These are phyloP conservation scores for Hyphodiscus hymeniophilus DNA, from an alignment of 495 filamentous ascomycete genomes.

Conservation along the genomic window DNA sequence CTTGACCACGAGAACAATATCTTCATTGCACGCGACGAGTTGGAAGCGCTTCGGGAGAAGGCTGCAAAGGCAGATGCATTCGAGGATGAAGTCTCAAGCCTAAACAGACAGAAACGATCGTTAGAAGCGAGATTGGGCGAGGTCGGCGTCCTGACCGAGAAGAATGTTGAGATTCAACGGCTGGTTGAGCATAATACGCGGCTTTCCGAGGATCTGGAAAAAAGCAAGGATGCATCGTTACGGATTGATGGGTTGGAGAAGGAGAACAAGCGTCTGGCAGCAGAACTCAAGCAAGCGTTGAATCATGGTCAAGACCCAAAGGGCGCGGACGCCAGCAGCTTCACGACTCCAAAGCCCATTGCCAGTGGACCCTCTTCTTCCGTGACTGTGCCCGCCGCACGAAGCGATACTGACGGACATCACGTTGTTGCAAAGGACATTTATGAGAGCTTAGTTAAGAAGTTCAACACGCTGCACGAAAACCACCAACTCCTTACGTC, in stretches of 20 bases:
- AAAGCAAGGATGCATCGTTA: background rate
- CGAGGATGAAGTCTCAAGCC: background rate
- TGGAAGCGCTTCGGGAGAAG: slow-evolving; percentile 10
- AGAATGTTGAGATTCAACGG: background rate
- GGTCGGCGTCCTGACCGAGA: background rate
- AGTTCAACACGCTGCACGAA: slow-evolving; percentile 16
- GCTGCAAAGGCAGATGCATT: slow-evolving; percentile 5
- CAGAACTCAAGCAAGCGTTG: background rate
- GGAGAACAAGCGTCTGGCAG: slow-evolving; percentile 14
- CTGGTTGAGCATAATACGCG: slow-evolving; percentile 10
- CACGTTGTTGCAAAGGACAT: slow-evolving; percentile 1
- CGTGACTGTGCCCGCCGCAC: no score
- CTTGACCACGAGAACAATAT: slow-evolving; percentile 8
- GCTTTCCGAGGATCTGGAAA: slow-evolving; percentile 8
- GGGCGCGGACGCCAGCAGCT: background rate
- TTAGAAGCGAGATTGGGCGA: background rate
- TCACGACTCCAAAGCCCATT: background rate
- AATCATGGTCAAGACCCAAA: slow-evolving; percentile 5
- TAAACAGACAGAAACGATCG: background rate
- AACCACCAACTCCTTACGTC: slow-evolving; percentile 4
- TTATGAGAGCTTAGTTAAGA: slow-evolving; percentile 7
- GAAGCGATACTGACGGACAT: background rate
- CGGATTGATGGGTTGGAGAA: slow-evolving; percentile 5
- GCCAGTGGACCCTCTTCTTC: slow-evolving; percentile 2
- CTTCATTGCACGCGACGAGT: slow-evolving; percentile 8